Evolutionary conservation across 345 rosid species (phyloP), one percentile per base, ranked within the genome.

Genomic region (Pistacia integerrima): DNA sequence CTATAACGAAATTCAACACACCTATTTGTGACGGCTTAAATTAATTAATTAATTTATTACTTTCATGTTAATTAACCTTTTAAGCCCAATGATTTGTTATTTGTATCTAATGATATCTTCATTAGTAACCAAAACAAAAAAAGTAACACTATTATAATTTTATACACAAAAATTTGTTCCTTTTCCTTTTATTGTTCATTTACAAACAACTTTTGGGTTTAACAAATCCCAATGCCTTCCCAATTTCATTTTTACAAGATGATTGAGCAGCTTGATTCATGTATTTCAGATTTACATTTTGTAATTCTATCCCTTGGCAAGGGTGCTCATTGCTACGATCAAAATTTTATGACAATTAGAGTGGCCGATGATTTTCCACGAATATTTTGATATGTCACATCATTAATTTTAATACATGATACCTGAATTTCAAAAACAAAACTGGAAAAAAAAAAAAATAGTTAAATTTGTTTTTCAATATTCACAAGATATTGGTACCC

Each of bases 281-380:
- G 69, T 82, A n/a, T 3, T 67, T 80, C 73, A 87, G 70, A 64
- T 73, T 60, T 1, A 87, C 77, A 28, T 81, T 75, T 5, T 67
- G 67, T 67, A 83, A 67, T 18, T 58, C 72, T 64, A 87, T 74
- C 0, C 79, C 65, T 0, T 48, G 81, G 84, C 88, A 79, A 9
- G 89, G 88, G 70, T 49, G 49, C 20, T 71, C 66, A 3, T 79
- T 13, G 9, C 89, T 89, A 18, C 90, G 85, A 46, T 87, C 82
- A 20, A 84, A 76, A n/a, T 25, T 79, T 85, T 20, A 87, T 69
- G 1, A 82, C 84, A 2, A 85, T 22, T 8, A 79, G 28, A 7
- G 90, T 83, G 0, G 86, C 82, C 1, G 90, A 86, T 25, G 90
- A 86, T 25, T 81, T 79, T 62, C 87, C 89, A 36, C 74, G 70